Base-by-base conservation (phyloP, 2,329 filamentous ascomycete genomes). In the Lasiodiplodia sp. region DNA sequence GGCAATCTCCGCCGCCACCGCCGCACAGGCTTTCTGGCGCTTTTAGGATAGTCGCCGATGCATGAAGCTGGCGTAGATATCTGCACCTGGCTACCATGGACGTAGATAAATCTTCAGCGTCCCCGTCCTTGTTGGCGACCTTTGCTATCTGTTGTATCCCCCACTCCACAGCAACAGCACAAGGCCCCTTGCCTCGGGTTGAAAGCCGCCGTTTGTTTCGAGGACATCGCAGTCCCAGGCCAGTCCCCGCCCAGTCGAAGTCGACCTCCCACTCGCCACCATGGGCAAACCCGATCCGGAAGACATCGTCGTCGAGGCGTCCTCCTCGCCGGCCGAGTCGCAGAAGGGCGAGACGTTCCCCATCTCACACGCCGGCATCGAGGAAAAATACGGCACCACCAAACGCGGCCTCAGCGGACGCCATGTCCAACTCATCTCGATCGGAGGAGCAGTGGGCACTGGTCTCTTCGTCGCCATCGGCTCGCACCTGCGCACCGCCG, bases 401-500 rank as follows among this genome's bases (percentile, higher is more conserved):
- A 66, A 66, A 34, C 51, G 63, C 23, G 65, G 65, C 2, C 65
- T 67, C 34, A 58, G 28, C 37, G 40, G 55, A 2, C 67, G 67
- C 49, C 67, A 68, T 28, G 63, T 66, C 5, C 67, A 68, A 31
- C 49, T 68, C 40, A 68, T 68, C 38, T 57, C 58, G 6, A 65
- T 68, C 25, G 67, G 67, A 23, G 67, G 67, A 4, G 44, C 67
- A 1, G 40, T 68, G 5, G 67, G 67, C 16, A 68, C 67, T 12
- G 63, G 58, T 14, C 52, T 68, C 28, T 68, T 68, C 47, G 67
- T 68, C 14, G 58, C 47, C 18, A 66, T 68, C 21, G 67, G 67
- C 40, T 49, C 47, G 11, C 40, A 51, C 37, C 40, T 63, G 44
- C 44, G 60, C 44, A 51, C n/a, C 14, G 65, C 52, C 4, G 82